Conservation (phyloP, 75 land plant species). For the Chamaecyparis obtusa region DNA sequence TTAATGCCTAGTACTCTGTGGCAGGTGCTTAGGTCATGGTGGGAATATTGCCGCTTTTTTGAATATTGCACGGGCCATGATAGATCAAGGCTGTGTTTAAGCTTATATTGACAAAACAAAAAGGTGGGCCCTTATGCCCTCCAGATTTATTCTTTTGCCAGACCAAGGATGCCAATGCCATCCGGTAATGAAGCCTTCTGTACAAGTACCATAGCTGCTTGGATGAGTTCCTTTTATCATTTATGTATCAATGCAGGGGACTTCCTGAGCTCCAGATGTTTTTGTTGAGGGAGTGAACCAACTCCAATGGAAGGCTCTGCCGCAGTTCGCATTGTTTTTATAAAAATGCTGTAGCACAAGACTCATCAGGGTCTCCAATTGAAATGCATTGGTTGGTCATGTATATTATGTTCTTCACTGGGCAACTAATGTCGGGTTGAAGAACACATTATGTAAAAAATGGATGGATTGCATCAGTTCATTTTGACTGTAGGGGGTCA, state of each 20-base stretch:
- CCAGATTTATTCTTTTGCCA: not conserved
- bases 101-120: not conserved
- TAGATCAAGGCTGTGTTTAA: conserved; percentile 94
- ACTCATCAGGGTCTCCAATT: not conserved
- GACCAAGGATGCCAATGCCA: not conserved
- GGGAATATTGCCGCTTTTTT: conserved; percentile 89
- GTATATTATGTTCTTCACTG: conserved; percentile 1
- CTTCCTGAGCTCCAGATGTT: not conserved
- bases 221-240: not conserved
- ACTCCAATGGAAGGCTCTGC: not conserved
- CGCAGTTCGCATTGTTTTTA: conserved; percentile 3
- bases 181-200: not conserved
- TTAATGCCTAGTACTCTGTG: not conserved
- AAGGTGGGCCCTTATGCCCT: not conserved
- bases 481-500: not conserved
- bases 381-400: conserved; percentile 12
- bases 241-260: not conserved
- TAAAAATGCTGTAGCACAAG: conserved; percentile 7
- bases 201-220: conserved; percentile 5
- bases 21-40: conserved; percentile 91
- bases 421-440: not conserved
- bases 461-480: conserved; percentile 8
- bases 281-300: not conserved
- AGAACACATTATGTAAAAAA: conserved; percentile 9
- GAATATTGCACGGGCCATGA: conserved; percentile 91